Percentiles rank a stretch among this genome's conserved stretches.
Evolutionary conservation across 2,329 filamentous ascomycete species (phyloP).

Genomic region (Huntiella savannae): DNA sequence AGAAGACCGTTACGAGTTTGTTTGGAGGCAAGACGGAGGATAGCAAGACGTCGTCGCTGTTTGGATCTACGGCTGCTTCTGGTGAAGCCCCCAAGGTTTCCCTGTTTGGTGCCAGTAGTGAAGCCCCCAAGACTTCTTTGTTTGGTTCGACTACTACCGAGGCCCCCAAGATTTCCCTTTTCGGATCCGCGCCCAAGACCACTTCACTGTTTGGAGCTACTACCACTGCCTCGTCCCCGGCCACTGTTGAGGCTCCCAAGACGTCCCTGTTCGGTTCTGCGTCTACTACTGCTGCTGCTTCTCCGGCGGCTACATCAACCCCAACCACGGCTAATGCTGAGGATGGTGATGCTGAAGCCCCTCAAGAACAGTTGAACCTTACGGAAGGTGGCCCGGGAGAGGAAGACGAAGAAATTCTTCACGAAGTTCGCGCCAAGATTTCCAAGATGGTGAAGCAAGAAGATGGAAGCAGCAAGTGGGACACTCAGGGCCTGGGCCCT

Average conservation of each 20-base stretch:
- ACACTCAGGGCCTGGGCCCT: conserved; percentile 49
- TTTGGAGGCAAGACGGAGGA: conserved; percentile 7
- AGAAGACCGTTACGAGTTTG: conserved; percentile 3
- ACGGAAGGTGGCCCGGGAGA: conserved; percentile 48
- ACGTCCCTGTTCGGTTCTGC: conserved; percentile 2
- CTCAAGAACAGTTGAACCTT: conserved; percentile 52
- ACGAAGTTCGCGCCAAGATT: conserved; percentile 53
- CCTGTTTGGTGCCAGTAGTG: not conserved
- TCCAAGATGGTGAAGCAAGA: conserved; percentile 35
- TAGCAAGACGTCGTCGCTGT: not conserved
- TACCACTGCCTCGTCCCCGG: not conserved
- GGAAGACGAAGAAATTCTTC: conserved; percentile 50
- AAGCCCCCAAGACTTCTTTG: conserved; percentile 1
- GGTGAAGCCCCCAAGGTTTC: not conserved
- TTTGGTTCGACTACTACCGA: conserved; percentile 1
- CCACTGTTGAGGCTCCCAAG: not conserved
- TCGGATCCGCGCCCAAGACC: not conserved
- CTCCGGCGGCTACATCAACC: not conserved
- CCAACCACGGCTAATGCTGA: not conserved
- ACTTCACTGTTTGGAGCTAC: conserved; percentile 6
- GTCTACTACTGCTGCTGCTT: not conserved
- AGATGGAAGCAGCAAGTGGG: conserved; percentile 40
- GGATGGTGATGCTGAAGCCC: conserved; percentile 34
- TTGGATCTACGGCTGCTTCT: not conserved
- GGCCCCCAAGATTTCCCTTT: conserved; percentile 3